Percentiles rank a stretch among this genome's conserved stretches.
Conservation (phyloP, 163 green algal species). For the Prototheca wickerhamii region DNA sequence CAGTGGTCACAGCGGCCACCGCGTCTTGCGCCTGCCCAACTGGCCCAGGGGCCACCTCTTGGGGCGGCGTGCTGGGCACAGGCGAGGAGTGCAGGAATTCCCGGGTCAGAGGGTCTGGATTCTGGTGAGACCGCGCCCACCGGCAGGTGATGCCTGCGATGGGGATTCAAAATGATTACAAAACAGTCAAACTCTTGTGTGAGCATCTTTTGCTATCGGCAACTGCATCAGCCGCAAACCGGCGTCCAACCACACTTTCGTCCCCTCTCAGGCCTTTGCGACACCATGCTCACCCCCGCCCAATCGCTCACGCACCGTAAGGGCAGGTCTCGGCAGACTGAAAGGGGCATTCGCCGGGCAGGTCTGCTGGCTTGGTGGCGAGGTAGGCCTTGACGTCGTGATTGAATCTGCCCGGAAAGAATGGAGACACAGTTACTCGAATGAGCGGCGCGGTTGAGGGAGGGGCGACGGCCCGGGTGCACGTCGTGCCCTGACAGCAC, state of each 20-base stretch:
- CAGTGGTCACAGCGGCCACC: background rate
- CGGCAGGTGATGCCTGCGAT: slow-evolving; percentile 38
- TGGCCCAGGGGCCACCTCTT: background rate
- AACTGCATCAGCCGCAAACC: no score
- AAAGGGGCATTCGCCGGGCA: slow-evolving; percentile 9
- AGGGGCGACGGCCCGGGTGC: no score
- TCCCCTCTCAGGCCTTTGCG: no score
- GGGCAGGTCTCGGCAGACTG: slow-evolving; percentile 28
- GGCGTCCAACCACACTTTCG: background rate
- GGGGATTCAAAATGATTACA: no score
- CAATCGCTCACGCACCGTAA: slow-evolving; percentile 32
- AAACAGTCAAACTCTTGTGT: background rate
- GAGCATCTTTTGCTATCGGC: no score
- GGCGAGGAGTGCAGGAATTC: background rate
- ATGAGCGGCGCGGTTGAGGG: no score
- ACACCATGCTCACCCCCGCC: background rate
- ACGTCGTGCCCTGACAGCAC: no score
- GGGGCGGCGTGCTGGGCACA: slow-evolving; percentile 4
- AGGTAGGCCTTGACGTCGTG: slow-evolving; percentile 65
- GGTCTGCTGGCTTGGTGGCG: slow-evolving; percentile 7
- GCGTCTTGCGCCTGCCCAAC: background rate
- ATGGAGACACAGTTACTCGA: no score
- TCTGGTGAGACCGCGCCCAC: slow-evolving; percentile 37
- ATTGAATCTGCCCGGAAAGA: slow-evolving; percentile 61
- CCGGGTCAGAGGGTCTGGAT: slow-evolving; percentile 13